Conservation (phyloP, 306 rosid species). For the Trifolium subterraneum region DNA sequence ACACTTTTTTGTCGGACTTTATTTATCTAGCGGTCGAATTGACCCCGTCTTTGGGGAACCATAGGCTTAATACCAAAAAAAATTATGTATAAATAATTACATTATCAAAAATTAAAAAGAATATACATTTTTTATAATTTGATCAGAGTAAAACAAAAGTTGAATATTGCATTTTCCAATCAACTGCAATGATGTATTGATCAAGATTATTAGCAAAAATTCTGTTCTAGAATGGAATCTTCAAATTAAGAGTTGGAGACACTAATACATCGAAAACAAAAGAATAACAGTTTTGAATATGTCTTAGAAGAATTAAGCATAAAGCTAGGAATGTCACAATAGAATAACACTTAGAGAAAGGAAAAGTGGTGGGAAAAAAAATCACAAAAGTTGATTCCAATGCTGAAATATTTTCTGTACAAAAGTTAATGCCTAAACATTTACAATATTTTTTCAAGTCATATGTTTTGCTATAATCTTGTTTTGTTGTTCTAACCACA, state of each 20-base stretch:
- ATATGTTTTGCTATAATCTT: constrained; percentile 72
- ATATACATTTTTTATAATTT: neutral
- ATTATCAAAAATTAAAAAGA: neutral
- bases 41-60: too few species aligned
- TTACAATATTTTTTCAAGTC: constrained; percentile 35
- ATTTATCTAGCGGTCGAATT: too few species aligned
- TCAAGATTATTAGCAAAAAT: too few species aligned
- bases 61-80: too few species aligned
- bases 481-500: constrained; percentile 79
- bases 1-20: too few species aligned
- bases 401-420: constrained; percentile 14
- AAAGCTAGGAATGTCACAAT: neutral
- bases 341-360: neutral
- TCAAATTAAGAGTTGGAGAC: neutral
- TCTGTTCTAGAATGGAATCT: neutral
- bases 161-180: neutral
- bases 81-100: too few species aligned
- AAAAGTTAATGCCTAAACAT: constrained; percentile 15
- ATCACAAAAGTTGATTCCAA: neutral
- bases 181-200: too few species aligned
- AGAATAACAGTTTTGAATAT: too few species aligned
- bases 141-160: neutral
- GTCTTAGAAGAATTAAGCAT: too few species aligned
- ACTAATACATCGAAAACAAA: neutral
- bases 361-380: neutral